phyloP scores from a whole-genome alignment of 495 filamentous ascomycete genomes.

The Tuber microsphaerosporum region DNA sequence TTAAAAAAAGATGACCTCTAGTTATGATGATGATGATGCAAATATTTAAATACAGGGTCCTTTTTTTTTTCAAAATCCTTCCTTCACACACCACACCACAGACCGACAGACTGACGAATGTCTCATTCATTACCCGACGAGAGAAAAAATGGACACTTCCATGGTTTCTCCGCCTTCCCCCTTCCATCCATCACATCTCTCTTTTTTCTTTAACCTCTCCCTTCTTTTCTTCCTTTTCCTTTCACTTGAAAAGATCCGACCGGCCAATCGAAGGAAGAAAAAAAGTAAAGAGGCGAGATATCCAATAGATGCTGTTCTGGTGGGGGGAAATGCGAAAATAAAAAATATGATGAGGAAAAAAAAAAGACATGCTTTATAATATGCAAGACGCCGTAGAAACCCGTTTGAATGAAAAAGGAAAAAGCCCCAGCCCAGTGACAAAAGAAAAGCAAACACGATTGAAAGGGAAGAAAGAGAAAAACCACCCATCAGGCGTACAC shows the following conservation, averaged over 20 bases:
- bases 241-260: conserved; percentile 1
- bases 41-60: conserved; percentile 6
- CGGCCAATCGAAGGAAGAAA: conserved; percentile 1
- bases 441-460: conserved; percentile 23
- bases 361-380: conserved; percentile 38
- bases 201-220: not conserved
- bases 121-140: conserved; percentile 11
- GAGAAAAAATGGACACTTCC: conserved; percentile 42
- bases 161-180: conserved; percentile 14
- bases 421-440: conserved; percentile 15
- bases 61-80: not conserved
- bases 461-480: conserved; percentile 17
- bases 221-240: not conserved
- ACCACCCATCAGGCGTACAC: not conserved
- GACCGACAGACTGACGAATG: not conserved
- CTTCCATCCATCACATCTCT: conserved; percentile 19
- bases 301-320: not conserved
- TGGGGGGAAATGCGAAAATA: conserved; percentile 17
- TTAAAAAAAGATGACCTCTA: conserved; percentile 3
- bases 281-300: not conserved
- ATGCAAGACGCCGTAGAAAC: conserved; percentile 34
- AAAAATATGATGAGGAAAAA: conserved; percentile 12
- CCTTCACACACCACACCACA: not conserved
- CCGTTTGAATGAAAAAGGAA: conserved; percentile 8
- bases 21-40: not conserved